Base-by-base conservation (phyloP, 176 grass and related monocot species). In the Aechmea fasciata region DNA sequence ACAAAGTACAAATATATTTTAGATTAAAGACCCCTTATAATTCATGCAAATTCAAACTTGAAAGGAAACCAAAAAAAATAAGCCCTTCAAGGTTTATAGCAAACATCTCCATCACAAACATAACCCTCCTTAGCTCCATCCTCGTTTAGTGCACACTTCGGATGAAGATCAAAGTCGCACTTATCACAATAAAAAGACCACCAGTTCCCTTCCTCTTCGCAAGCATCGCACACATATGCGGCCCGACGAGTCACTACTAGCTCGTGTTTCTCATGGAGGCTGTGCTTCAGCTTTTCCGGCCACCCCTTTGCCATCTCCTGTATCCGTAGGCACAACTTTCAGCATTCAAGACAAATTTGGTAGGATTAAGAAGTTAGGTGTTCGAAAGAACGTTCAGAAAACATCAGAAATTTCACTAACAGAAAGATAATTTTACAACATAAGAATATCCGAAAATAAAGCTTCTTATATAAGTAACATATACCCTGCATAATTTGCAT, bases 201-300 rank as follows among this genome's bases (percentile, higher is more conserved):
- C 10, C 7, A 8, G 11, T 3, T 59, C 22, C 65, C 65, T 11
- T 11, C 2, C 29, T 59, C 33, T 10, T 25, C n/a, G 65, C 74
- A 77, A 1, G 9, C 14, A 48, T 77, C 78, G 77, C 88, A 96
- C 5, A n/a, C 7, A 11, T 15, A 68, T 24, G 57, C 72, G 67
- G 71, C 12, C n/a, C 68, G 70, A 6, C 77, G 77, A 2, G 52
- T 70, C 70, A 92, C 79, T 41, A 83, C 68, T n/a, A 96, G 87
- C 47, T 92, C 93, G 41, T 96, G 93, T 70, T 75, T 76, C 8
- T 78, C 78, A 22, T 96, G 88, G 24, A 91, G 78, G 51, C 74
- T 54, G 57, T 92, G 88, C 70, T 92, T 84, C 77, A 92, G 9
- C 75, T 83, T 90, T 67, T 87, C 80, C 62, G 93, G 89, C 86